These are phyloP conservation scores for Penicillium nordicum DNA, from an alignment of 2,329 filamentous ascomycete genomes.

Conservation along the genomic window DNA sequence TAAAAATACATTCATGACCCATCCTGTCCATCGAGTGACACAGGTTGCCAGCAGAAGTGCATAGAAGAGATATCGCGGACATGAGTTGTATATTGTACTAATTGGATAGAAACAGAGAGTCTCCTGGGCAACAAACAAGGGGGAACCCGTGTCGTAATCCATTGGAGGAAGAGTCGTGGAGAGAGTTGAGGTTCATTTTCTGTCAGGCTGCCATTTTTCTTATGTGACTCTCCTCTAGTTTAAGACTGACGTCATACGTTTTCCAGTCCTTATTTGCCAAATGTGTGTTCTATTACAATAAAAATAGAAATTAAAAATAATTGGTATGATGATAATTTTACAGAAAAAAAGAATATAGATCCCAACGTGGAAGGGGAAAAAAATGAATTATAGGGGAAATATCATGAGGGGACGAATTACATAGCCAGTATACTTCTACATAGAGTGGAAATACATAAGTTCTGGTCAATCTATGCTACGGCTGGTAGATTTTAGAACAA, in stretches of 20 bases:
- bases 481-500: no score
- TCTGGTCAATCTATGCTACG: not conserved
- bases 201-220: not conserved
- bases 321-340: not conserved
- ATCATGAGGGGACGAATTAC: no score
- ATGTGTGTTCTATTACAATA: not conserved
- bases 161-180: not conserved
- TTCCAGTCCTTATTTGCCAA: not conserved
- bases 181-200: not conserved
- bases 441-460: not conserved
- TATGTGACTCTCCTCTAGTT: not conserved
- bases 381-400: no score
- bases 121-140: conserved; percentile 31
- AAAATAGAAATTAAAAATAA: no score
- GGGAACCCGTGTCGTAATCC: not conserved
- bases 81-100: conserved; percentile 33
- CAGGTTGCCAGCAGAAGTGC: conserved; percentile 28
- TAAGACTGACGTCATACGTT: not conserved
- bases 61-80: conserved; percentile 36
- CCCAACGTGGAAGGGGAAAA: not conserved
- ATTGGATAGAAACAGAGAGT: conserved; percentile 33
- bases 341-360: not conserved
- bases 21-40: conserved; percentile 30
- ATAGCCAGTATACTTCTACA: no score
- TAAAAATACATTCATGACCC: conserved; percentile 32